phyloP scores from a whole-genome alignment of 345 rosid genomes.

The Sonneratia alba region DNA sequence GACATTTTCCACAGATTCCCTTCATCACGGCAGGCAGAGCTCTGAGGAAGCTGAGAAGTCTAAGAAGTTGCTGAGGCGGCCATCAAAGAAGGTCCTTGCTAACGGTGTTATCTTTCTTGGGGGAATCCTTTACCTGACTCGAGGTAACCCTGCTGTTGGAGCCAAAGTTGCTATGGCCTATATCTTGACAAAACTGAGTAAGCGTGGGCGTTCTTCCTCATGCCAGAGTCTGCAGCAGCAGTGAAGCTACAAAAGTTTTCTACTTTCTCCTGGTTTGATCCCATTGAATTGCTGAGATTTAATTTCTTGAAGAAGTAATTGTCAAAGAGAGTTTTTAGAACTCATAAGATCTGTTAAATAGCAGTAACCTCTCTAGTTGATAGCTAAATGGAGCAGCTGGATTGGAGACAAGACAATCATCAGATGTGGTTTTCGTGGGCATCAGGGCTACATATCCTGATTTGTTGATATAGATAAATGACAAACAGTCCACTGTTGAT shows the following conservation, averaged over 20 bases:
- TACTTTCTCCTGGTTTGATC: too few species aligned
- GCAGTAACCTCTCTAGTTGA: too few species aligned
- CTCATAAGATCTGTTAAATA: too few species aligned
- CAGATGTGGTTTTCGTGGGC: too few species aligned
- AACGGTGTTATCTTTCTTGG: conserved; percentile 66
- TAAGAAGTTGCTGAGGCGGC: conserved; percentile 37
- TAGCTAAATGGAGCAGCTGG: too few species aligned
- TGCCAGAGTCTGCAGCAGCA: conserved; percentile 21
- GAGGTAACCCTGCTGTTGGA: conserved; percentile 60
- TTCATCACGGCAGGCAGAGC: conserved; percentile 11
- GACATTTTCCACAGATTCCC: conserved; percentile 8
- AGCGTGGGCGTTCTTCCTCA: conserved; percentile 33
- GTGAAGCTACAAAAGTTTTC: not conserved
- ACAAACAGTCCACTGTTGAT: too few species aligned
- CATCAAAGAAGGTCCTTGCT: conserved; percentile 57
- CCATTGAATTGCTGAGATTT: too few species aligned
- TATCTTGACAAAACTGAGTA: conserved; percentile 61
- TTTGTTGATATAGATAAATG: too few species aligned
- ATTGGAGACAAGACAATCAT: too few species aligned
- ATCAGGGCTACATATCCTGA: too few species aligned
- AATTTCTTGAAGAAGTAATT: too few species aligned
- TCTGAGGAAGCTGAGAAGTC: conserved; percentile 17
- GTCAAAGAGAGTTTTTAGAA: too few species aligned
- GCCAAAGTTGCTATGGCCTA: conserved; percentile 82
- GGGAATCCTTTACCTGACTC: conserved; percentile 62